Evolutionary conservation across 306 rosid genomes (phyloP), one percentile per base, ranked within the genome.

Genomic region (Trifolium subterraneum): DNA sequence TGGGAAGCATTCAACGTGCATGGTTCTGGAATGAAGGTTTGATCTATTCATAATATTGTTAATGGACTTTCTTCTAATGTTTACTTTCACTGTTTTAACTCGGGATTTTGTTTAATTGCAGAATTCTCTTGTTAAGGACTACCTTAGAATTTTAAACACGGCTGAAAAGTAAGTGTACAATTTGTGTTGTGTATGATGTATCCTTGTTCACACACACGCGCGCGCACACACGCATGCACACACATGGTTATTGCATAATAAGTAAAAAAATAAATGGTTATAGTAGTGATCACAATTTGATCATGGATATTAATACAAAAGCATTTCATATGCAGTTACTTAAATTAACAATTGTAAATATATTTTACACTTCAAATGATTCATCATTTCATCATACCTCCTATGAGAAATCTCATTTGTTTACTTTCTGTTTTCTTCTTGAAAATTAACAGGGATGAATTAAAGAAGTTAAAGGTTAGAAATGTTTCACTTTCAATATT

Each of bases 1-100:
- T 94, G 96, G 97, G 86, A 82, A 79, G 68, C 84, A 18, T 81
- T 83, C 23, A 87, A 83, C 51, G 22, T 64, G 70, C 84, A 77
- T 60, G 78, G 78, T 68, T 70, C 92, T 58, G 93, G 86, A 50
- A 60, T 93, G 87, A 88, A 94, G 97, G 98, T 94, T 67, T 72
- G 82, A 61, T 68, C 48, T 35, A 56, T 45, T 64, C 23, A 13
- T 54, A 16, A 61, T 18, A 19, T 23, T 12, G 23, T 13, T 64
- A 51, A 29, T 59, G 33, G 18, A 52, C 20, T 36, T 52, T 52
- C 41, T 62, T 20, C 47, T 45, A 47, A 66, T 45, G 39, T 59
- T 9, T 33, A 48, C 33, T 65, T 56, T 73, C 14, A 35, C n/a
- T 70, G 54, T 77, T 42, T 47, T 54, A 69, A 72, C 61, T 36